Evolutionary conservation across 2,329 filamentous ascomycete genomes (phyloP), one percentile per base, ranked within the genome.

Genomic region (Colletotrichum plurivorum): DNA sequence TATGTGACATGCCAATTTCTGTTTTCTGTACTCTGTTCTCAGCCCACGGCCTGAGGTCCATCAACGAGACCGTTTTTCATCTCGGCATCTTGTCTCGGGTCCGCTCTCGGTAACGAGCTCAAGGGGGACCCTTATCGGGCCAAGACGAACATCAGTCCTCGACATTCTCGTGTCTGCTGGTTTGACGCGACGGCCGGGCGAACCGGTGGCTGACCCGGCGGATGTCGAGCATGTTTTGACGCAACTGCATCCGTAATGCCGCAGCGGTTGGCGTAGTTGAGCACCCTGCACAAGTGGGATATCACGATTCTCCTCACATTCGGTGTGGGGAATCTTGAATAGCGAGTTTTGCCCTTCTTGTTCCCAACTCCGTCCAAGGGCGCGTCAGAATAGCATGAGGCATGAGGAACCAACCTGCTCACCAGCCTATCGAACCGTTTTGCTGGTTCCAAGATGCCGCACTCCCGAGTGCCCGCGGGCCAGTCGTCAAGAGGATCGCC

Each of bases 51-150:
- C 16, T 27, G 43, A 66, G 22, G 36, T 51, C 18, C 16, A 25
- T 16, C 36, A 49, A 31, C 45, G 49, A 27, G n/a, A 6, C 16
- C 41, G 13, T 41, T 49, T 10, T 45, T 51, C 22, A 58, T 45
- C 48, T 55, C 43, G 49, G 31, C 31, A 41, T 55, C 22, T 25
- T 25, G 18, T 20, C 62, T 60, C 51, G 48, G 66, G 51, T 51
- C 66, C 55, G 66, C 55, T 55, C 22, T 66, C 51, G 53, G 18
- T 7, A 49, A 27, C 22, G 12, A 27, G 43, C n/a, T 10, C 55
- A 59, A 69, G 49, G 55, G 55, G 55, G 55, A 52, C 51, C 58
- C 51, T 66, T 41, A 45, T 60, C 43, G 20, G 13, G 62, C 36
- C 55, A 52, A 66, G 66, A 20, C 22, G 25, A 53, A 39, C 31